These are phyloP conservation scores for Nicotiana undulata DNA, from an alignment of 257 asterid species.

Conservation along the genomic window DNA sequence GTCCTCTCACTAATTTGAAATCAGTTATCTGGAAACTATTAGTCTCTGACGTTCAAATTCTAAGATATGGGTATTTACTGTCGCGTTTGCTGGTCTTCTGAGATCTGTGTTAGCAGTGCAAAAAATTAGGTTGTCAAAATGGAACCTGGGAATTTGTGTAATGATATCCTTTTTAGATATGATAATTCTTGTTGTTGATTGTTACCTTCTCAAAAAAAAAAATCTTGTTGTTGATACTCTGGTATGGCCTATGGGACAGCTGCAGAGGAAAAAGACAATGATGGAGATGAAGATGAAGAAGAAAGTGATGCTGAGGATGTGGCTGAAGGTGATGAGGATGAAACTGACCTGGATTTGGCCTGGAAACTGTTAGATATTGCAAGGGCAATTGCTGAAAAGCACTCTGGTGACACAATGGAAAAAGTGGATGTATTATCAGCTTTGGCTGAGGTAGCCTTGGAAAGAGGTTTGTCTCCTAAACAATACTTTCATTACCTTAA, in stretches of 20 bases:
- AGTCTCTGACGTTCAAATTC: not conserved
- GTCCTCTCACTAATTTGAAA: not conserved
- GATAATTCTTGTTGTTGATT: not conserved
- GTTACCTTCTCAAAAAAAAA: too few species aligned
- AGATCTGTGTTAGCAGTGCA: not conserved
- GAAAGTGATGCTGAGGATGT: slow-evolving; percentile 60
- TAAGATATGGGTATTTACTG: not conserved
- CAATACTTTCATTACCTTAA: not conserved
- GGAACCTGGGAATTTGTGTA: not conserved
- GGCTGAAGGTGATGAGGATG: slow-evolving; percentile 89
- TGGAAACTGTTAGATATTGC: slow-evolving; percentile 99
- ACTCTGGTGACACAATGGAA: slow-evolving; percentile 65
- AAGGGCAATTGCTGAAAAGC: slow-evolving; percentile 83
- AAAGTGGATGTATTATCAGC: slow-evolving; percentile 92
- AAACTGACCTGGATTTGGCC: slow-evolving; percentile 95
- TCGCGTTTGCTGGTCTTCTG: not conserved
- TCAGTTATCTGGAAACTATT: not conserved
- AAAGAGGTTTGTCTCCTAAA: slow-evolving; percentile 65
- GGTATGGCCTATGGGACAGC: slow-evolving; percentile 16
- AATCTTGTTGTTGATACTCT: not conserved
- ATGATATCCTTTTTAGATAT: not conserved
- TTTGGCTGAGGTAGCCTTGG: slow-evolving; percentile 93
- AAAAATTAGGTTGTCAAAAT: not conserved
- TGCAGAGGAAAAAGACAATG: slow-evolving; percentile 15
- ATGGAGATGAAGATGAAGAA: slow-evolving; percentile 36